Conservation (phyloP, 495 filamentous ascomycete species). For the Podospora fimiseda region DNA sequence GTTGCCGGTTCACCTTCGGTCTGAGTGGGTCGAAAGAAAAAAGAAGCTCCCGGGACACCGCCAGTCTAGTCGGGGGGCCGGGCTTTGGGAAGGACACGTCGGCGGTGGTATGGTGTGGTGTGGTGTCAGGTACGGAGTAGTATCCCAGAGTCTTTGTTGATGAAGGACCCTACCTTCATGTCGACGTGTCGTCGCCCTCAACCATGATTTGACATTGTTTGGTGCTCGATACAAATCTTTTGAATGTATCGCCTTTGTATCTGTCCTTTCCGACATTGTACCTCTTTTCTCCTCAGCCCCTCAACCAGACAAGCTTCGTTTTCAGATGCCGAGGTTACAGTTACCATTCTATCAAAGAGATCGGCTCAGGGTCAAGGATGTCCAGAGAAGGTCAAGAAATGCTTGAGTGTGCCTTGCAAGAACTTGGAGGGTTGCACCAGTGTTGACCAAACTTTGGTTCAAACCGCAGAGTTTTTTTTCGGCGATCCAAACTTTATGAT, state of each 20-base stretch:
- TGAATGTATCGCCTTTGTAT: conserved; percentile 5
- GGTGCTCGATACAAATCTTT: not conserved
- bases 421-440: conserved; percentile 9
- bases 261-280: not conserved
- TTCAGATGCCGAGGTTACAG: conserved; percentile 5
- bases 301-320: not conserved
- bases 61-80: not conserved
- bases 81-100: not conserved
- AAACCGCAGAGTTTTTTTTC: not conserved
- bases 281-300: not conserved
- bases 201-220: not conserved
- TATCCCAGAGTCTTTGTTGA: conserved; percentile 2
- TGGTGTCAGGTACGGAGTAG: not conserved
- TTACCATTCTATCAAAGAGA: not conserved
- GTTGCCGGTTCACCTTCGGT: not conserved
- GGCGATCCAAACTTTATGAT: too few species aligned
- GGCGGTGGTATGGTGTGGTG: conserved; percentile 1
- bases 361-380: conserved; percentile 8
- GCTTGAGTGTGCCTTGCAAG: not conserved
- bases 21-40: not conserved
- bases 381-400: too few species aligned
- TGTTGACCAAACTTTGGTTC: not conserved
- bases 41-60: not conserved
- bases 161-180: conserved; percentile 5
- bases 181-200: not conserved